These are phyloP conservation scores for Geosmithia morbida DNA, from an alignment of 2,329 filamentous ascomycete species.

Conservation along the genomic window DNA sequence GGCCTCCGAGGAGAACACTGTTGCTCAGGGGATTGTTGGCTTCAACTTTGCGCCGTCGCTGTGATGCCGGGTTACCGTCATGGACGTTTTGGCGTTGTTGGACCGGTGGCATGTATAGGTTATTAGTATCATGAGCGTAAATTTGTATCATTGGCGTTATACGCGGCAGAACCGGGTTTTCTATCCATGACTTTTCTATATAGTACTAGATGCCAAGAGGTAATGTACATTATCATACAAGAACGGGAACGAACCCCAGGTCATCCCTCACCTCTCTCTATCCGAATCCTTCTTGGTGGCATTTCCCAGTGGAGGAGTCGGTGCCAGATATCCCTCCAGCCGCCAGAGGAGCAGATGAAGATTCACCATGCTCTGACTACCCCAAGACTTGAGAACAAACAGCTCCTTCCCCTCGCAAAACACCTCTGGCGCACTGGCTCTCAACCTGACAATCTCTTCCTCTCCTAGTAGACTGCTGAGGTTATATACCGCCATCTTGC, in stretches of 20 bases:
- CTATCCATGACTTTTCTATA: not conserved
- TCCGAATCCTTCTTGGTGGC: not conserved
- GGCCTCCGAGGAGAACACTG: constrained; percentile 9
- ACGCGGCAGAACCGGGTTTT: not conserved
- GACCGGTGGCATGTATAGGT: not conserved
- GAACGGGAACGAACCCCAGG: too few species aligned
- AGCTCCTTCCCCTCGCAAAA: constrained; percentile 12
- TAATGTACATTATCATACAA: not conserved
- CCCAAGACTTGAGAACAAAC: constrained; percentile 24
- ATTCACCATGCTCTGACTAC: constrained; percentile 21
- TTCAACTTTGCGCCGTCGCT: constrained; percentile 20
- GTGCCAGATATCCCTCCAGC: constrained; percentile 33
- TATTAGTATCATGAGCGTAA: too few species aligned
- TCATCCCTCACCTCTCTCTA: not conserved
- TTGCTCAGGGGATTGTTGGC: constrained; percentile 35
- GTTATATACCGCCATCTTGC: constrained; percentile 36
- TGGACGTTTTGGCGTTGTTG: not conserved
- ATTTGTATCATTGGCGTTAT: too few species aligned
- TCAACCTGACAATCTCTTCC: constrained; percentile 25
- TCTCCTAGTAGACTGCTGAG: constrained; percentile 33
- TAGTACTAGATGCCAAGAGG: not conserved
- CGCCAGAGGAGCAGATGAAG: constrained; percentile 41
- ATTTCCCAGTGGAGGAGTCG: not conserved
- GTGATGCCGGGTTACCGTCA: not conserved
- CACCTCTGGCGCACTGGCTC: not conserved